Percentiles rank a stretch among this genome's conserved stretches.
These are phyloP conservation scores for Grifola frondosa DNA, from an alignment of 1,284 basidiomycete species.

Conservation along the genomic window DNA sequence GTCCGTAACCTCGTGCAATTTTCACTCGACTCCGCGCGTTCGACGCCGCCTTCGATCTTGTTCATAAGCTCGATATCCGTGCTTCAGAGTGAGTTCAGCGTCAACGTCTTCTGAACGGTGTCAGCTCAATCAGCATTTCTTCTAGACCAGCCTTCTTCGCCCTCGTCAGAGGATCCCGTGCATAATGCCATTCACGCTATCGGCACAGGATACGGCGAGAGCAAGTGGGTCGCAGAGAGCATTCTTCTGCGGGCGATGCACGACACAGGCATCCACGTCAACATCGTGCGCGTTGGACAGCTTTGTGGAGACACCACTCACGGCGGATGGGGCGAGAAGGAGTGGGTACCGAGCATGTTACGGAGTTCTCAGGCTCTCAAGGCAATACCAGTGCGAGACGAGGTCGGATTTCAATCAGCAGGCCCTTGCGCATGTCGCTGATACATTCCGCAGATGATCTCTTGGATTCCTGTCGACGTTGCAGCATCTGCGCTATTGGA, in stretches of 20 bases:
- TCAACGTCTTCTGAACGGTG: not conserved
- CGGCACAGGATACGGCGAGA: conserved; percentile 17
- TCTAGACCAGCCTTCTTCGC: not conserved
- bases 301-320: conserved; percentile 12
- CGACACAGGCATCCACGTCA: conserved; percentile 9
- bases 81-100: conserved; percentile 6
- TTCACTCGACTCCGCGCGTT: conserved; percentile 28
- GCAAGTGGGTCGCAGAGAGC: conserved; percentile 21
- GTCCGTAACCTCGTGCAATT: conserved; percentile 41
- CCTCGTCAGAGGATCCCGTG: conserved; percentile 5
- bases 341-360: conserved; percentile 17
- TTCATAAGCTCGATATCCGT: conserved; percentile 17
- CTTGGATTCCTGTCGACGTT: conserved; percentile 23
- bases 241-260: conserved; percentile 10
- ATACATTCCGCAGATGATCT: conserved; percentile 5
- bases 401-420: not conserved
- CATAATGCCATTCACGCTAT: conserved; percentile 8
- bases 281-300: conserved; percentile 19
- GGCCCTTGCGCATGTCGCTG: too few species aligned
- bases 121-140: not conserved
- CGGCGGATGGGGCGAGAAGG: conserved; percentile 16
- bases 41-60: not conserved
- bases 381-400: conserved; percentile 10
- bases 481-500: conserved; percentile 22
- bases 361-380: conserved; percentile 8